A percentile compares a stretch with the other conserved stretches of the same genome.
phyloP scores from a whole-genome alignment of 2,329 filamentous ascomycete species.

The Talaromyces sp. region DNA sequence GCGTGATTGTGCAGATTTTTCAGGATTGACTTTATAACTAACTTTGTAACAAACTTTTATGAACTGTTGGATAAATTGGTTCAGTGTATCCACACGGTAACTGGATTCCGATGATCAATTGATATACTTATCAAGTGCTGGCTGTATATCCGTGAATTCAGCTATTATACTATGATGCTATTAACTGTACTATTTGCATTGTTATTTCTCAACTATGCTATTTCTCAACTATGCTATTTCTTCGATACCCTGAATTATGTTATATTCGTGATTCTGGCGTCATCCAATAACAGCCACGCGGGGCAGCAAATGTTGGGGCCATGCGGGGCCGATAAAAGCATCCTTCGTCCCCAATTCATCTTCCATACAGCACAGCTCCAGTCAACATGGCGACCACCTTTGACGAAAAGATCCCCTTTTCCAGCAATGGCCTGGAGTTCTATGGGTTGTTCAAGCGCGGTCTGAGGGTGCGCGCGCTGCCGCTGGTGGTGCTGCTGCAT shows the following conservation, averaged over 20 bases:
- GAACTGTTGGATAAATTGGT: background rate
- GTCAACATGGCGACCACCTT: conserved; percentile 10
- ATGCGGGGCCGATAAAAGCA: background rate
- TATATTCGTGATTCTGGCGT: background rate
- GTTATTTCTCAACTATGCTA: too few relatives aligned
- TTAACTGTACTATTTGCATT: too few relatives aligned
- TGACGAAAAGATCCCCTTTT: conserved; percentile 11
- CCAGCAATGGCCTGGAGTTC: conserved; percentile 10
- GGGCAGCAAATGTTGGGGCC: too few relatives aligned
- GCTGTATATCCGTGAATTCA: too few relatives aligned
- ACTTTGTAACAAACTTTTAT: background rate
- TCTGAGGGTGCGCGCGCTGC: conserved; percentile 1
- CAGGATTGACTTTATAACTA: too few relatives aligned
- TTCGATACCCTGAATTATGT: background rate
- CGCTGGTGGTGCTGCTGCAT: conserved; percentile 13
- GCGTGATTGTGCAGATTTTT: background rate
- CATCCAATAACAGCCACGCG: background rate
- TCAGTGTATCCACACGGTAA: background rate
- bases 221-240: too few relatives aligned
- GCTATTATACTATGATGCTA: too few relatives aligned
- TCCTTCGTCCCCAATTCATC: background rate
- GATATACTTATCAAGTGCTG: too few relatives aligned
- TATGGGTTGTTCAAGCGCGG: conserved; percentile 12
- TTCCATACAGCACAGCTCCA: background rate
- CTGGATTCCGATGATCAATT: background rate